Evolutionary conservation across 2,329 filamentous ascomycete genomes (phyloP), one percentile per base, ranked within the genome.

Genomic region (Aspergillus sp.): DNA sequence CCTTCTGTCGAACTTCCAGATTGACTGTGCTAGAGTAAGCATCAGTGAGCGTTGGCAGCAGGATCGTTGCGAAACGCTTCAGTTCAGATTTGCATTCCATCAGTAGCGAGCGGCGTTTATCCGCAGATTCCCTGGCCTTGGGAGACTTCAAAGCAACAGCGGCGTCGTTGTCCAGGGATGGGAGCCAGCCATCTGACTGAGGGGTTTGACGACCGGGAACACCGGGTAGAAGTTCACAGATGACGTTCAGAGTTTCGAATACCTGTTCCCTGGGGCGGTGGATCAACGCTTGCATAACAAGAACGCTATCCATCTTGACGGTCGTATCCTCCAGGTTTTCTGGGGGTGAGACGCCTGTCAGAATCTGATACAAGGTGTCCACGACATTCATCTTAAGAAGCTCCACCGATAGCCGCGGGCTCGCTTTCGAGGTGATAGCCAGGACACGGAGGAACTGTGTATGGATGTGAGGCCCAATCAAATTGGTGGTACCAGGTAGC

Each of bases 1-100:
- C 94, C 73, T 96, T 96, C 67, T 97, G 90, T 19, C 95, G 88
- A 38, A 99, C 94, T 51, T 85, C 90, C 14, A 97, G 76, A 66
- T 99, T 99, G 58, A 99, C 93, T 0, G 94, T 99, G 71, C 94
- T 97, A 10, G 94, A 96, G 67, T 95, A 99, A 0, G 92, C 93
- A 69, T 99, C 92, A 26, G 94, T 97, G 56, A 99, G 77, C 2
- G 94, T 99, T 0, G 94, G 94, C 58, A 99, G 88, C 10, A 99
- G 79, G 53, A 99, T 94, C 59, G 95, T 82, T 1, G 92, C 90
- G 68, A 99, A 99, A 36, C 93, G 87, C 69, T 90, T 90, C 49
- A 97, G 86, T 74, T 97, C 86, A 6, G 85, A 74, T 64, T 91
- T 90, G 78, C 92, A 96, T n/a, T 82, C 83, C 60, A 89, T 82